Conservation (phyloP, 2,329 filamentous ascomycete species). For the Beauveria caledonica region DNA sequence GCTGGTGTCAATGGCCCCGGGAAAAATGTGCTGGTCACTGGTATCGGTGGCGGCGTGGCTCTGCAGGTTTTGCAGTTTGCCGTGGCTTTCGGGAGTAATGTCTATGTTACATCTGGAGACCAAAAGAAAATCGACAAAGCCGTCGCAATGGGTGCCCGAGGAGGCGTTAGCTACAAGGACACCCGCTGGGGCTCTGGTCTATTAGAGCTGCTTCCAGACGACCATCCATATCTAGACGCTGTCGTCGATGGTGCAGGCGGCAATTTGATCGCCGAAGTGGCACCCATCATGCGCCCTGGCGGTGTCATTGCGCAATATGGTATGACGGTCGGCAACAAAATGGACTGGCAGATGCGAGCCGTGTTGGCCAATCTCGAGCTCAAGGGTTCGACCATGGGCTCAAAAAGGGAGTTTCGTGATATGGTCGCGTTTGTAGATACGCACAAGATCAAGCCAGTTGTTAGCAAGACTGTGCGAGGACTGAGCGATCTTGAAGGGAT, state of each 20-base stretch:
- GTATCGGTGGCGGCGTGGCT: slow-evolving; percentile 88
- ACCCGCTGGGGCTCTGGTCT: slow-evolving; percentile 76
- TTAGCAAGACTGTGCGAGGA: slow-evolving; percentile 66
- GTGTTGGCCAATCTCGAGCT: slow-evolving; percentile 85
- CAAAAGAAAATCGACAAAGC: slow-evolving; percentile 69
- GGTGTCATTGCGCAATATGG: slow-evolving; percentile 83
- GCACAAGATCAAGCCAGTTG: slow-evolving; percentile 65
- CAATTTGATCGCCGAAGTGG: slow-evolving; percentile 62
- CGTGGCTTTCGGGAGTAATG: slow-evolving; percentile 62
- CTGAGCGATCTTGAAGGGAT: slow-evolving; percentile 70
- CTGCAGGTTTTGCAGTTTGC: slow-evolving; percentile 74
- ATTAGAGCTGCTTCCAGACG: slow-evolving; percentile 49
- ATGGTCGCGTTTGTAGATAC: slow-evolving; percentile 77
- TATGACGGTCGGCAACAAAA: slow-evolving; percentile 80
- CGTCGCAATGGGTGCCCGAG: slow-evolving; percentile 61
- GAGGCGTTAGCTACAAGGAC: slow-evolving; percentile 73
- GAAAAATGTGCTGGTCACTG: slow-evolving; percentile 75
- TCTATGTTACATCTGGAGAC: slow-evolving; percentile 71
- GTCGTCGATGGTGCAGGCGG: slow-evolving; percentile 89
- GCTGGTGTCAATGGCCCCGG: slow-evolving; percentile 54
- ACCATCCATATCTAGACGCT: slow-evolving; percentile 65
- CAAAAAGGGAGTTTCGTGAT: slow-evolving; percentile 76
- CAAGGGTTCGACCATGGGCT: slow-evolving; percentile 83
- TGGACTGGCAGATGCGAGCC: slow-evolving; percentile 78
- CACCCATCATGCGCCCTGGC: slow-evolving; percentile 65